A percentile compares a stretch with the other conserved stretches of the same genome.
Evolutionary conservation across 2,329 filamentous ascomycete species (phyloP).

Genomic region (Xylariaceae sp.): DNA sequence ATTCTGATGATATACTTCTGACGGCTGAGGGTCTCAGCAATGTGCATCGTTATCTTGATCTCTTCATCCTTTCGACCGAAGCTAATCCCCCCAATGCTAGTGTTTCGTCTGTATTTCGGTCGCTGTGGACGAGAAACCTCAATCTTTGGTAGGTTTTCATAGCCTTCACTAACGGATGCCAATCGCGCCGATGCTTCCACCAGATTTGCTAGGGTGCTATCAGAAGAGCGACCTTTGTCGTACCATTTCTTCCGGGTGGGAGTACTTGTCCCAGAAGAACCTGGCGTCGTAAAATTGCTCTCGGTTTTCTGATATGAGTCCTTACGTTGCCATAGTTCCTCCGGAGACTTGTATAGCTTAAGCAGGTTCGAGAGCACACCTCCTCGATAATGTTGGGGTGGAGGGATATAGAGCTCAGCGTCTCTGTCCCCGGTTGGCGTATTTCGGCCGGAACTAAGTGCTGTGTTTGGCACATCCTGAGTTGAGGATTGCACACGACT

Average conservation of each 20-base stretch:
- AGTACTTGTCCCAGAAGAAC: slow-evolving; percentile 39
- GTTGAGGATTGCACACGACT: slow-evolving; percentile 19
- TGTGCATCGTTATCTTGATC: slow-evolving; percentile 46
- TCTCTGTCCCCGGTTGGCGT: slow-evolving; percentile 36
- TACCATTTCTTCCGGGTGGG: slow-evolving; percentile 46
- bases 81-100: slow-evolving; percentile 31
- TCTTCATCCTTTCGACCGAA: slow-evolving; percentile 43
- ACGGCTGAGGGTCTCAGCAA: slow-evolving; percentile 67
- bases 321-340: too few relatives aligned
- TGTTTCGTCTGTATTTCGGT: slow-evolving; percentile 35
- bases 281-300: slow-evolving; percentile 31
- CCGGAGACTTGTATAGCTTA: slow-evolving; percentile 40
- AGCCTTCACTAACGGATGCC: slow-evolving; percentile 31
- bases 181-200: slow-evolving; percentile 43
- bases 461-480: slow-evolving; percentile 10
- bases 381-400: slow-evolving; percentile 40
- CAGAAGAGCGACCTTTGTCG: slow-evolving; percentile 43
- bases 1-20: slow-evolving; percentile 82
- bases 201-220: slow-evolving; percentile 44
- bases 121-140: slow-evolving; percentile 29
- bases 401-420: slow-evolving; percentile 38
- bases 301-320: slow-evolving; percentile 24
- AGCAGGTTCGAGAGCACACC: slow-evolving; percentile 44
- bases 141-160: slow-evolving; percentile 10
- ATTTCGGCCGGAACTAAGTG: slow-evolving; percentile 19